phyloP scores from a whole-genome alignment of 768 basidiomycete species.

The Dioszegia aurantiaca region DNA sequence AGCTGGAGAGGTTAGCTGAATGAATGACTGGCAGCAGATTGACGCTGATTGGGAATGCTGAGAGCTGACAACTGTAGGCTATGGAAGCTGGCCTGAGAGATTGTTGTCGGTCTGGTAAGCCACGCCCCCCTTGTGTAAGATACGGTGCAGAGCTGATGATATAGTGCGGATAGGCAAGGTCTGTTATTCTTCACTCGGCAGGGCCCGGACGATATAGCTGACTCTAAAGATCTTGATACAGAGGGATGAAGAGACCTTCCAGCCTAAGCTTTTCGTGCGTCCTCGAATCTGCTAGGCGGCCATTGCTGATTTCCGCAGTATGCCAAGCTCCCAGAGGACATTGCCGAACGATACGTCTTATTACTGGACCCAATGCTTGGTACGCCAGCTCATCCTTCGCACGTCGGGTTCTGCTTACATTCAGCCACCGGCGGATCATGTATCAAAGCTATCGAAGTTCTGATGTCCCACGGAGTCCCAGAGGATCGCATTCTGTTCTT shows the following conservation, averaged over 20 bases:
- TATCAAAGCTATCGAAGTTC: constrained; percentile 92
- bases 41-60: too few relatives aligned
- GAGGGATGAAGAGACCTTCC: constrained; percentile 91
- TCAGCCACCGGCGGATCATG: constrained; percentile 93
- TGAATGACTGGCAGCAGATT: neutral
- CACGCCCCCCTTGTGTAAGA: too few relatives aligned
- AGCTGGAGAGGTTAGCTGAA: constrained; percentile 47
- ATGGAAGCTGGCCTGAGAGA: constrained; percentile 97
- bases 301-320: constrained; percentile 34
- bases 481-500: constrained; percentile 94
- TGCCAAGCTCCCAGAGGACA: constrained; percentile 84
- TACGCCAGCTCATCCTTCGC: constrained; percentile 51
- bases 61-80: constrained; percentile 58
- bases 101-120: constrained; percentile 67
- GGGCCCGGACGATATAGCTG: neutral
- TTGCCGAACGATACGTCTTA: constrained; percentile 83
- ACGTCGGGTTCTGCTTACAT: constrained; percentile 8
- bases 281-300: constrained; percentile 56
- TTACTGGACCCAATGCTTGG: constrained; percentile 97
- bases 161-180: constrained; percentile 77
- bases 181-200: neutral
- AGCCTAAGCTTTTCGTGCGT: constrained; percentile 76
- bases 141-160: constrained; percentile 2
- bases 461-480: constrained; percentile 85
- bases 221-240: constrained; percentile 75